Evolutionary conservation across 2,329 filamentous ascomycete species (phyloP), one percentile per base, ranked within the genome.

Genomic region (Hymenoscyphus albidus): DNA sequence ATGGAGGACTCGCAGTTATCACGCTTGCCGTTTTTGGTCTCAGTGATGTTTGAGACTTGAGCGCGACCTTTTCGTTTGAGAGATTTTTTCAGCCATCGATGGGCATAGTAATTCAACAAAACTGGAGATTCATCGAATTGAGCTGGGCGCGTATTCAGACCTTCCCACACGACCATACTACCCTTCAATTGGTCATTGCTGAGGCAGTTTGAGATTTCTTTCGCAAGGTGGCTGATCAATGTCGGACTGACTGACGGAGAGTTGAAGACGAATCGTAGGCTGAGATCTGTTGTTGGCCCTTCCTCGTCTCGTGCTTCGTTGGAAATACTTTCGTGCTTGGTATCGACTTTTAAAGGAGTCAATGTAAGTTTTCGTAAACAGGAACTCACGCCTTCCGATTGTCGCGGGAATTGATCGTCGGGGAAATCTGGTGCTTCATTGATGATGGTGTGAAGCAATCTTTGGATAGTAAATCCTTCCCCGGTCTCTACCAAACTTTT

Each of bases 391-490:
- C 57, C 18, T 6, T 51, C 59, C 7, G n/a, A 55, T 32, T 65
- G 59, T 27, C 39, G 35, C 5, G 66, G 68, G 0, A 14, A 27
- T 42, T 70, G 67, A 10, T 62, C 39, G 0, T 39, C 2, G 5
- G 66, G 66, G 31, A 70, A 69, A 2, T 64, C 14, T 1, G 66
- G 69, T 3, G 64, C 65, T 2, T 48, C 13, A 2, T 63, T 54
- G 1, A 13, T 42, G 5, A 69, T 67, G 6, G 16, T 65, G 12
- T 18, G 22, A n/a, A 64, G 39, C 44, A 69, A 63, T 10, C 63
- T 61, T 22, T 39, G 62, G 7, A 66, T 70, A 1, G 63, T 64
- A n/a, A 69, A 67, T 7, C n/a, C 38, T 12, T 55, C 18, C 10
- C 27, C 57, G 9, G 18, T 10, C 7, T 22, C 12, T 5, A 39